phyloP scores from a whole-genome alignment of 164 flowering plant genomes.

The Nelumbo lutea region DNA sequence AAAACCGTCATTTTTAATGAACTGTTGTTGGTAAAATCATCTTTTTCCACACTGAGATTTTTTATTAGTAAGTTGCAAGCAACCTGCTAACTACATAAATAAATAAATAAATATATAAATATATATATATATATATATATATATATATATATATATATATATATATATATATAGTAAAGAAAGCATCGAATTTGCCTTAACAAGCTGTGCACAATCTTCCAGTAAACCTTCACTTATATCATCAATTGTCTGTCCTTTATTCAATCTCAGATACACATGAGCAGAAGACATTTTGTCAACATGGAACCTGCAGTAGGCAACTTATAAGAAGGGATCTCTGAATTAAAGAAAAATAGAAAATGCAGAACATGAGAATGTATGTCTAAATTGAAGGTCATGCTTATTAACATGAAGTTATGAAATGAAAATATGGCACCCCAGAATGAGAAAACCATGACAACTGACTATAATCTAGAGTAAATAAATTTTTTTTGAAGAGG shows the following conservation, averaged over 20 bases:
- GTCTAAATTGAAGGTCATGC: no score
- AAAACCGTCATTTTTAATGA: no score
- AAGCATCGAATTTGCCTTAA: constrained; percentile 83
- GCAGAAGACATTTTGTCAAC: constrained; percentile 99
- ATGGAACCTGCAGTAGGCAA: constrained; percentile 70
- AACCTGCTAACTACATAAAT: no score
- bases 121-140: not conserved
- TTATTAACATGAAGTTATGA: not conserved
- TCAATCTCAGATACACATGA: constrained; percentile 90
- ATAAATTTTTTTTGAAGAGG: no score
- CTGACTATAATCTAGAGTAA: no score
- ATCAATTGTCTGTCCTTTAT: constrained; percentile 85
- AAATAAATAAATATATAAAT: not conserved
- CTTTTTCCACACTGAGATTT: no score
- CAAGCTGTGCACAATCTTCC: constrained; percentile 98
- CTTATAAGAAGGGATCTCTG: not conserved
- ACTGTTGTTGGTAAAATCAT: no score
- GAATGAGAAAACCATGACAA: no score
- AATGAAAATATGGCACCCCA: no score
- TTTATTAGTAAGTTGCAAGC: no score
- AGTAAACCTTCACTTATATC: constrained; percentile 80
- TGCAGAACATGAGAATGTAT: not conserved
- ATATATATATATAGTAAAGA: not conserved
- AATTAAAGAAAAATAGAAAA: not conserved
- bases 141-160: not conserved